Evolutionary conservation across 2,329 filamentous ascomycete species (phyloP), one percentile per base, ranked within the genome.

Genomic region (Colletotrichum liaoningense): DNA sequence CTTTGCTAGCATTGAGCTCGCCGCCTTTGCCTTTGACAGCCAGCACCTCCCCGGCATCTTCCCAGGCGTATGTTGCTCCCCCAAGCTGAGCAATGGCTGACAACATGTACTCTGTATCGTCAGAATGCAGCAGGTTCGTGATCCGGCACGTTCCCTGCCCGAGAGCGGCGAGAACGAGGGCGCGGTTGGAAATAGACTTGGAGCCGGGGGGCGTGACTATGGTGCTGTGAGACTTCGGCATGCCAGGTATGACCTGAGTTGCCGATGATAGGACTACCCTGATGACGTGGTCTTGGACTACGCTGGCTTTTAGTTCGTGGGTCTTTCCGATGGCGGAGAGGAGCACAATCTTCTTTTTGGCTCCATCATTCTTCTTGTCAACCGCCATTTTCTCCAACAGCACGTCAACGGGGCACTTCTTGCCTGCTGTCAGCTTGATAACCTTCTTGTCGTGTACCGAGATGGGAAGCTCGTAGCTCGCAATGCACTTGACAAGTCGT

Each of bases 341-440:
- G 8, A 99, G 89, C 7, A 98, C 96, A 75, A 99, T 93, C 84
- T 98, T 98, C 88, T 99, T 99, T 83, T 96, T 95, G 72, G 90
- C 90, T 2, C 97, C 97, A 57, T 97, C 94, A 77, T 99, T 99
- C 87, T 99, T 99, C 89, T 99, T 99, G 84, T 99, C 97, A 9
- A 99, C 93, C 0, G 93, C 95, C 97, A 99, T 99, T 81, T 97
- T 97, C 76, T 93, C 89, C 69, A 99, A 88, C 64, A 99, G 84
- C 46, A 93, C 89, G 77, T 98, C 94, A 2, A 98, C 94, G 0
- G 94, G 93, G 81, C 97, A 99, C 76, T 91, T 88, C 84, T 97
- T 98, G 66, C 93, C 94, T 1, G 95, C 95, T 5, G 95, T 95
- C 74, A 97, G 86, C 79, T 93, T 94, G 56, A 93, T 89, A 56